Base-by-base conservation (phyloP, 345 rosid species). In the Iberis pinnata region DNA sequence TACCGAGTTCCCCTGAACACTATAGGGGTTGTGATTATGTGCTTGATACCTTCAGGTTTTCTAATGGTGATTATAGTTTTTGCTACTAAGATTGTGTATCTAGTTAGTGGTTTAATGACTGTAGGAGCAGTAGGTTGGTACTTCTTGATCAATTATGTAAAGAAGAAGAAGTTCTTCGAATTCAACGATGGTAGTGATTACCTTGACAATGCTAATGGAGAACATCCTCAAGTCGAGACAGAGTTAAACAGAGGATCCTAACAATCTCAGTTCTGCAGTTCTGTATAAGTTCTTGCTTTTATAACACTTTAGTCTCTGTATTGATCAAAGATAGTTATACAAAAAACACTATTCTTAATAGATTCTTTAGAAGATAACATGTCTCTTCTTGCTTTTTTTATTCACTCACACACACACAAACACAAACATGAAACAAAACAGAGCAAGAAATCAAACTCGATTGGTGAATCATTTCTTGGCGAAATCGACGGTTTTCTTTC, bases 111-210 rank as follows among this genome's bases (percentile, higher is more conserved):
- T 18, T 10, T 83, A 45, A 71, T 81, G 88, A 77, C 84, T 1
- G 54, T 70, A 5, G 92, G 80, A 12, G 86, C 84, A 22, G 37
- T 86, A 16, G 80, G 73, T 44, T 86, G 84, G 82, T 86, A 58
- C 65, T 79, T 77, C 33, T 15, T 80, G 46, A 73, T 80, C 57
- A 74, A 60, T 6, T 51, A 77, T 43, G 79, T 86, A 31, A 86
- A 60, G 56, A 6, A 68, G 36, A 80, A 67, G 70, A 75, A 64
- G 74, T 5, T 68, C 8, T 69, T 78, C 33, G 20, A 64, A 43
- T 85, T 70, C 69, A 75, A 67, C 46, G 46, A 18, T 27, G 65
- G 45, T 25, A 68, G n/a, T 11, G 43, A 29, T 56, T 64, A 67
- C 13, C 48, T 47, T 48, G 67, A 68, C 49, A 41, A 54, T 39